Evolutionary conservation across 208 protist species (phyloP), one percentile per base, ranked within the genome.

Genomic region (Trypanosoma grayi): DNA sequence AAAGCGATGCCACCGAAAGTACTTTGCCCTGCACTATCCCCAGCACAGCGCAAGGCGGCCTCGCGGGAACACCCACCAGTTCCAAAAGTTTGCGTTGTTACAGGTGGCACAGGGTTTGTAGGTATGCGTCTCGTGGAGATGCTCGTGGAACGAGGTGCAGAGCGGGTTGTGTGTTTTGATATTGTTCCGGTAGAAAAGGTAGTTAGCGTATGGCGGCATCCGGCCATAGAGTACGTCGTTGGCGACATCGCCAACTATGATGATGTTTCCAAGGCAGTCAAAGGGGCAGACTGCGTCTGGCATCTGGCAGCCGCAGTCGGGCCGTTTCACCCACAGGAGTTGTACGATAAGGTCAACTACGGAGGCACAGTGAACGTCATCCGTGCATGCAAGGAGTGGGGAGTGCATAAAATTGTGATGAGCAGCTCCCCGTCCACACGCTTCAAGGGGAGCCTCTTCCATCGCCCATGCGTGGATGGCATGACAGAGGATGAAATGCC

Each of bases 51-150:
- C 41, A 75, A 66, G 39, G 81, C 91, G 8, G 81, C 86, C 6
- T 48, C 18, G 16, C 54, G 61, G 9, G 58, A 56, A 10, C 93
- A 94, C 47, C 81, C 80, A 11, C 56, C 73, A 13, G 91, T 96
- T 11, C 91, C 91, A n/a, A 89, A 88, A 27, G 56, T 56, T 11
- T 98, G 90, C 62, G 85, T 94, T 34, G 93, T 98, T 9, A 98
- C 96, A 4, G 94, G 96, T 13, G 93, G 94, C 18, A 97, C 85
- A 16, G 96, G 94, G n/a, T 98, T 98, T 73, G 95, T 98, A 0
- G 96, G 96, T 7, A 91, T 84, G 8, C 93, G 96, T 16, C 66
- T 98, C 37, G 92, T 97, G 2, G 94, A 98, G 66, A 98, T 98
- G 96, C 84, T 98, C 4, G 76, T 98, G 0, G 96, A 98, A 72